A percentile compares a stretch with the other conserved stretches of the same genome.
Evolutionary conservation across 257 asterid genomes (phyloP).

Genomic region (Striga asiatica): DNA sequence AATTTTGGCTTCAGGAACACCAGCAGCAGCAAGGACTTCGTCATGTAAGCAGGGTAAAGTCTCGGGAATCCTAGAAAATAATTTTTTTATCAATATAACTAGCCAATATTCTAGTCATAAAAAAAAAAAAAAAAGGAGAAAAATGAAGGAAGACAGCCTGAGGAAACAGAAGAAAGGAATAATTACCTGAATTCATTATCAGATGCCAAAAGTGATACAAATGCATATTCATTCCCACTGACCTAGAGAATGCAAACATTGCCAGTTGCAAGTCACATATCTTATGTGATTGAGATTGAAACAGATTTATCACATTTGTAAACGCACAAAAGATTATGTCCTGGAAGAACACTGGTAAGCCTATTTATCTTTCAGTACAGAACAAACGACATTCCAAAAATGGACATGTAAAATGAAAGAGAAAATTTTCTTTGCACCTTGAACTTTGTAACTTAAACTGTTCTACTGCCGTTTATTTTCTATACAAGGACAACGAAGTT

Average conservation of each 20-base stretch:
- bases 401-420: not conserved
- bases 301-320: not conserved
- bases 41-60: constrained; percentile 67
- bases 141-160: not conserved
- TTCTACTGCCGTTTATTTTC: no score
- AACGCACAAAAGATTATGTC: not conserved
- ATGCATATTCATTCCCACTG: constrained; percentile 68
- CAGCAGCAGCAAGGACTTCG: constrained; percentile 56
- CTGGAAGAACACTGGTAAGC: constrained; percentile 1
- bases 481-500: no score
- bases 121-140: not conserved
- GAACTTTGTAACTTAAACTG: no score
- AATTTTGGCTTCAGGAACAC: constrained; percentile 39
- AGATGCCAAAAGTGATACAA: constrained; percentile 59
- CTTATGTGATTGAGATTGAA: constrained; percentile 6
- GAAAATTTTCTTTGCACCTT: no score
- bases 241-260: constrained; percentile 36
- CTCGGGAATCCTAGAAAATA: constrained; percentile 39
- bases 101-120: not conserved
- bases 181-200: constrained; percentile 72
- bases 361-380: not conserved
- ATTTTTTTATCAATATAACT: constrained; percentile 15
- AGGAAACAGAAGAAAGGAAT: not conserved
- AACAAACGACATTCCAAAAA: not conserved
- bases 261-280: constrained; percentile 14